Percentiles rank a stretch among this genome's conserved stretches.
Conservation (phyloP, 2,329 filamentous ascomycete genomes). For the Incumbomyces lentus region DNA sequence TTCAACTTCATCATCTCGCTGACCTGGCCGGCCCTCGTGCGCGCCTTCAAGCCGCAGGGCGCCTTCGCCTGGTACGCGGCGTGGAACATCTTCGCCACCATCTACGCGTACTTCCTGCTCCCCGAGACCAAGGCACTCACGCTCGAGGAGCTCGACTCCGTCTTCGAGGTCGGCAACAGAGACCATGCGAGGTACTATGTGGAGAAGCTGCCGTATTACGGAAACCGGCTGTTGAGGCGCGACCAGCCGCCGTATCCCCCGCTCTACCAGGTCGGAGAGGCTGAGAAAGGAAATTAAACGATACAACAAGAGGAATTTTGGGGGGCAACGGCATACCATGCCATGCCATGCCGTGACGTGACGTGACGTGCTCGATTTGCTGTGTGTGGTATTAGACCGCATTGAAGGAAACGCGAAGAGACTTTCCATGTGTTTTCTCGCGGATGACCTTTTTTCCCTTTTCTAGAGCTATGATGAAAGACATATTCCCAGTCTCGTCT, state of each 20-base stretch:
- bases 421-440: too few relatives aligned
- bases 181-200: constrained; percentile 32
- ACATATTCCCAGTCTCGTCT: too few relatives aligned
- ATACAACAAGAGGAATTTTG: too few relatives aligned
- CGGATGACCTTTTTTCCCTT: too few relatives aligned
- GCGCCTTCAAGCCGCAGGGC: constrained; percentile 29
- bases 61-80: constrained; percentile 38
- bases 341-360: too few relatives aligned
- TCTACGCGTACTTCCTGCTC: constrained; percentile 49
- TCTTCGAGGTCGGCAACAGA: constrained; percentile 43
- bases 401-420: too few relatives aligned
- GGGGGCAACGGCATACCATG: too few relatives aligned
- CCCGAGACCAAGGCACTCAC: constrained; percentile 40
- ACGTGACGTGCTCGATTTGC: too few relatives aligned
- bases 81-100: constrained; percentile 46
- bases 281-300: constrained; percentile 1
- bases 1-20: constrained; percentile 46
- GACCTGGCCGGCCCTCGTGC: constrained; percentile 42
- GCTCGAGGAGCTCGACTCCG: constrained; percentile 41
- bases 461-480: too few relatives aligned
- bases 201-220: constrained; percentile 28
- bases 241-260: constrained; percentile 21
- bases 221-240: constrained; percentile 27
- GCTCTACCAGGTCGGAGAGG: constrained; percentile 8
- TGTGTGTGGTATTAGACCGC: too few relatives aligned